Evolutionary conservation across 2,329 filamentous ascomycete species (phyloP), one percentile per base, ranked within the genome.

Genomic region (Dendrostoma leiphaemia): DNA sequence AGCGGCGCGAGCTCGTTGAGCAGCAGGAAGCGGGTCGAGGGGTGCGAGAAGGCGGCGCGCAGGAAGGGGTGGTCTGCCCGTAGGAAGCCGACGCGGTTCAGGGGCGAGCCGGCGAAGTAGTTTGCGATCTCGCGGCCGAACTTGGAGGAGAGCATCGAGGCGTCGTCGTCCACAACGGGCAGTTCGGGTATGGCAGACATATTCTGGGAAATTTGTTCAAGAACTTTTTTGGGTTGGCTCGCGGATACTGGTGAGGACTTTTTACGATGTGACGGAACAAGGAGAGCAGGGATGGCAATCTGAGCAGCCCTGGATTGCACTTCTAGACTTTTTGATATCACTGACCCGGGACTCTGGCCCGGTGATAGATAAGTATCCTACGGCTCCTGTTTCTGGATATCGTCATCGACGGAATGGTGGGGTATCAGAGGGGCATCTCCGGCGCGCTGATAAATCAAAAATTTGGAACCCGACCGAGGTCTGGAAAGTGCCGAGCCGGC

Each of bases 41-140:
- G 82, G 67, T 88, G 84, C 17, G 75, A 74, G 59, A 90, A 82
- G 4, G 90, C 89, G 24, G 77, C 72, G 29, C 79, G 79, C 49
- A 94, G 79, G 67, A 93, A 94, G n/a, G 69, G 67, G 61, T 85
- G 76, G 69, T 93, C 86, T 41, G 77, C 72, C 43, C 90, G 85
- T 24, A 94, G 77, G 71, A 93, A 94, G 15, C 88, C 90, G 44
- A 92, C 81, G 43, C 90, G 85, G 74, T 94, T 93, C 54, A 93
- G 72, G 6, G 86, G 88, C 51, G 83, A 87, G 61, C 89, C 88
- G 47, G 88, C 84, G 72, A 92, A 94, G 81, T 94, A 94, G 72
- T 93, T 94, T 67, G 86, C 81, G 58, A 90, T 78, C 71, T 93
- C 90, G 61, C 82, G 85, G 70, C 90, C 90, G 71, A 91, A 93